phyloP scores from a whole-genome alignment of 2,329 filamentous ascomycete species.

The Ceratocystis lukuohia region DNA sequence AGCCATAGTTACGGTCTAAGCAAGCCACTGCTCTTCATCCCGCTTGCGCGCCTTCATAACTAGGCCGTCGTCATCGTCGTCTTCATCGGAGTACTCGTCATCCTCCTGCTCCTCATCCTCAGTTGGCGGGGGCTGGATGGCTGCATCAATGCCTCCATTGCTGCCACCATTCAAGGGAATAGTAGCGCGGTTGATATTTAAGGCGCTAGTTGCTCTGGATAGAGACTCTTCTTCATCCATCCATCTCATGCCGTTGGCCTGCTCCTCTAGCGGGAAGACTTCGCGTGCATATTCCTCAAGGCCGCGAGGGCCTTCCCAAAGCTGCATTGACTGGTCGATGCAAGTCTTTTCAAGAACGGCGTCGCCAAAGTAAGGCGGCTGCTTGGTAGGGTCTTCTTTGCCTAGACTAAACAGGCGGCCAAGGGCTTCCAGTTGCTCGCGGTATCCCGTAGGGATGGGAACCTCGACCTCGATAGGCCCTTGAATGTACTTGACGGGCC shows the following conservation, averaged over 20 bases:
- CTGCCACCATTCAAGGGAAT: constrained; percentile 17
- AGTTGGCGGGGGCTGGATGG: constrained; percentile 27
- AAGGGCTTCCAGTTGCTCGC: constrained; percentile 65
- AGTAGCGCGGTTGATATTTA: constrained; percentile 14
- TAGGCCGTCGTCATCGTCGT: constrained; percentile 45
- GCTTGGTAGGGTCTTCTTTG: constrained; percentile 39
- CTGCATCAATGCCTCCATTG: constrained; percentile 29
- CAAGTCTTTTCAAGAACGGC: constrained; percentile 45
- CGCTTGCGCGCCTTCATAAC: constrained; percentile 44
- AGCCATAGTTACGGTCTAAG: constrained; percentile 25
- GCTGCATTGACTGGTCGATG: constrained; percentile 59
- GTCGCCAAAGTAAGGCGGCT: constrained; percentile 52
- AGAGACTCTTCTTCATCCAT: constrained; percentile 47
- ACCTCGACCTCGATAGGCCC: constrained; percentile 74
- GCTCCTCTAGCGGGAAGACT: constrained; percentile 87
- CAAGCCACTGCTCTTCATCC: constrained; percentile 47
- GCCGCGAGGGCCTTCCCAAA: constrained; percentile 86
- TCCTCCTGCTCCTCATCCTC: constrained; percentile 29
- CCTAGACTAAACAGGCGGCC: constrained; percentile 45
- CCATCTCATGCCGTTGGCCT: constrained; percentile 87
- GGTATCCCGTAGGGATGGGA: constrained; percentile 75
- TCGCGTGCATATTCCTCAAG: constrained; percentile 91
- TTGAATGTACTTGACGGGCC: constrained; percentile 64
- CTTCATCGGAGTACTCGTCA: constrained; percentile 30
- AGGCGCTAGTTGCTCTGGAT: constrained; percentile 13